Base-by-base conservation (phyloP, 2,329 filamentous ascomycete species). In the Blumeria graminis region DNA sequence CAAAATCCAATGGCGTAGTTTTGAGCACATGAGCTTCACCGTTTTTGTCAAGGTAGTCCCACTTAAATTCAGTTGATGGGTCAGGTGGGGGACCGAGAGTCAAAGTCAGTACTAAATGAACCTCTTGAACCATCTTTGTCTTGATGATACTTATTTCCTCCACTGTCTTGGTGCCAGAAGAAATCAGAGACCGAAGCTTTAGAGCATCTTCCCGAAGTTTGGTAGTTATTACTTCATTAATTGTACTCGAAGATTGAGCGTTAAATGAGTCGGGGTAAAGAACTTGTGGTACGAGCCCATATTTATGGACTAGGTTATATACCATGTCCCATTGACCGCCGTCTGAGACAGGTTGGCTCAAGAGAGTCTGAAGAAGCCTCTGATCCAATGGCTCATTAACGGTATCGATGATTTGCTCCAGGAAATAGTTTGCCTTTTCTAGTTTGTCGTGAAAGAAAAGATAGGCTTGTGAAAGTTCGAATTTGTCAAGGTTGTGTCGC, bases 251-350 rank as follows among this genome's bases (percentile, higher is more conserved):
- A 63, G 81, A 80, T 71, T 76, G 76, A 3, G 87, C 85, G 66
- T 86, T 90, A 74, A 77, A 90, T 56, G 76, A 80, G 66, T 94
- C 88, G 0, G 87, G 87, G 65, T 92, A 94, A 1, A 94, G 69
- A 0, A 73, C 70, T 66, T 93, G 84, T 3, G 87, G 87, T 0
- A 92, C 82, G n/a, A 94, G 76, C 33, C 88, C 88, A 65, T 94
- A 94, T 70, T 94, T 94, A 48, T 78, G 70, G 5, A 94, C 85
- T 9, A 94, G 71, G 64, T 93, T 94, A 61, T 80, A 83, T 1
- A 88, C 82, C 86, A 94, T 93, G 68, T 93, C 86, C 86, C 86
- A 93, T 68, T 93, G 86, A 0, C 88, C 87, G 33, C 88, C 87
- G 65, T 94, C 88, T 7, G 76, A 77, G 4, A 92, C 80, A 0